phyloP scores from a whole-genome alignment of 768 basidiomycete species.

The Suillus weaverae region DNA sequence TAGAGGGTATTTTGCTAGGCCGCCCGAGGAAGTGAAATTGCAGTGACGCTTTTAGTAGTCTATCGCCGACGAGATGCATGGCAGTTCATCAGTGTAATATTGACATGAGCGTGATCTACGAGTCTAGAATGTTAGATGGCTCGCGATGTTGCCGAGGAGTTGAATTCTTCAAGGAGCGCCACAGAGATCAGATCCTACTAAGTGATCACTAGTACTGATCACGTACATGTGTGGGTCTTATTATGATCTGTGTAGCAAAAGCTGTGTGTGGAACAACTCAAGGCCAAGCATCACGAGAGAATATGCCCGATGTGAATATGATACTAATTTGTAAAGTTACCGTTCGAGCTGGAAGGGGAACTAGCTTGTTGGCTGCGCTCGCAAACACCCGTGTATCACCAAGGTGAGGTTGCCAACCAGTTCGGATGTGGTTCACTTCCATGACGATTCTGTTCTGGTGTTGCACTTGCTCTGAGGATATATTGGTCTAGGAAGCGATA shows the following conservation, averaged over 20 bases:
- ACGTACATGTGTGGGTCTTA: slow-evolving; percentile 2
- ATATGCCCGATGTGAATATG: not conserved
- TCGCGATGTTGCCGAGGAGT: not conserved
- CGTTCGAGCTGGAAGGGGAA: not conserved
- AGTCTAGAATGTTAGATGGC: not conserved
- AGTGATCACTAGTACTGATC: not conserved
- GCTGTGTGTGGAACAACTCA: not conserved
- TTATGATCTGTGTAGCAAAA: not conserved
- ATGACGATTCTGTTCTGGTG: not conserved
- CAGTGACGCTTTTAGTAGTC: not conserved
- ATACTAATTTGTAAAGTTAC: not conserved
- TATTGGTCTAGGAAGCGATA: not conserved
- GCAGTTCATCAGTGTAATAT: not conserved
- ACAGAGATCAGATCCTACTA: not conserved
- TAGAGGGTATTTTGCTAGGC: not conserved
- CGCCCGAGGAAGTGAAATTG: not conserved
- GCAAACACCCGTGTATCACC: slow-evolving; percentile 4
- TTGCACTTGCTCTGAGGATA: slow-evolving; percentile 5
- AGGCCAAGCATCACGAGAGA: not conserved
- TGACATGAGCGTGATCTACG: not conserved
- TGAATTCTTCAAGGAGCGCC: not conserved
- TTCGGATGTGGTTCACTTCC: not conserved
- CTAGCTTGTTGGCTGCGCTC: not conserved
- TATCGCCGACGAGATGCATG: not conserved
- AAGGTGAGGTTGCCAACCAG: not conserved